phyloP scores from a whole-genome alignment of 2,329 filamentous ascomycete genomes.

The Talaromyces sp. region DNA sequence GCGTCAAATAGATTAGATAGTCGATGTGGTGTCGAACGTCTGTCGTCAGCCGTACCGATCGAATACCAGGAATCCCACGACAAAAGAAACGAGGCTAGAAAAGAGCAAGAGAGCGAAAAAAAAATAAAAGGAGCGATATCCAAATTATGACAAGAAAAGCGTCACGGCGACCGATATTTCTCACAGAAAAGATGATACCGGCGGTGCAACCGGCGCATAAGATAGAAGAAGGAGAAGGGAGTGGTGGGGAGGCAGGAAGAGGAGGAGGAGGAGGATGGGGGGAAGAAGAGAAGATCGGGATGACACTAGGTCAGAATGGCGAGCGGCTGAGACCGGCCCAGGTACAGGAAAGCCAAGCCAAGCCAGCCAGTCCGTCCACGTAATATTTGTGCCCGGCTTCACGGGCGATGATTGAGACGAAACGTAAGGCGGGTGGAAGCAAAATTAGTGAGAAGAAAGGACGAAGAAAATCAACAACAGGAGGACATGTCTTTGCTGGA shows the following conservation, averaged over 20 bases:
- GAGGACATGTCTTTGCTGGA: not conserved
- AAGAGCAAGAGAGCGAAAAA: not conserved
- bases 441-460: not conserved
- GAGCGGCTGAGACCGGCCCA: constrained; percentile 12
- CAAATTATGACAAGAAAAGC: not conserved
- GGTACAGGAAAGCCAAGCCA: constrained; percentile 5
- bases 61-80: not conserved
- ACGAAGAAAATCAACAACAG: not conserved
- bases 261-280: constrained; percentile 9
- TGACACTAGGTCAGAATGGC: constrained; percentile 2
- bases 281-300: not conserved
- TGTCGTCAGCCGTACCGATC: not conserved
- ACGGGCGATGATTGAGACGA: constrained; percentile 7
- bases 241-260: constrained; percentile 12
- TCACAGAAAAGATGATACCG: not conserved
- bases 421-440: constrained; percentile 5
- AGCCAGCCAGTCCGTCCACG: constrained; percentile 7
- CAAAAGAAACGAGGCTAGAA: not conserved
- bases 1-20: not conserved
- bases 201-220: constrained; percentile 15
- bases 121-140: constrained; percentile 3
- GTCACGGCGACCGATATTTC: constrained; percentile 1
- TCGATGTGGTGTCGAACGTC: not conserved
- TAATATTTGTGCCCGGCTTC: constrained; percentile 1
- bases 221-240: constrained; percentile 2